Base-by-base conservation (phyloP, 2,329 filamentous ascomycete genomes). In the Erysiphe neolycopersici region DNA sequence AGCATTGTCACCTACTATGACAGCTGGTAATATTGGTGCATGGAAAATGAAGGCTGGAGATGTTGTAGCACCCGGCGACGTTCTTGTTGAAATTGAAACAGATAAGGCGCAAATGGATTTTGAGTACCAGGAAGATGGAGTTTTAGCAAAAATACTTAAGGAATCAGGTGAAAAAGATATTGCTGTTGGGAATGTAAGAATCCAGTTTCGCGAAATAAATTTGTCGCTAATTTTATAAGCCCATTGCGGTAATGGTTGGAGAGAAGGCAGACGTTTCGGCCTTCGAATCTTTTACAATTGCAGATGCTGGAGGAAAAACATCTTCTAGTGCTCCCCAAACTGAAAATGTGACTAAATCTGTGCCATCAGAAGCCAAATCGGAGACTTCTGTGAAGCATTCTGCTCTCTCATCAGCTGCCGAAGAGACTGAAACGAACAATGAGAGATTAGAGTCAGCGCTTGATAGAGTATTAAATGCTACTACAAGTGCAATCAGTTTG, bases 101-200 rank as follows among this genome's bases (percentile, higher is more conserved):
- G 89, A 98, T 65, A 98, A 98, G 72, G 89, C 89, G 51, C 89
- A 95, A 68, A 98, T 98, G 89, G 89, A 98, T 68, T 95, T 98
- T 61, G 89, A 98, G 64, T 95, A 92, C 65, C 89, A 98, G 64
- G 89, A 98, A 58, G 89, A 95, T 60, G 89, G 87, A 67, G 72
- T 92, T 47, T 70, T 98, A 53, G 87, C 89, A 56, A 93, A 93
- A 71, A 71, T 95, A 50, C 68, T 98, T 58, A 89, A 84, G 66
- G 80, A 93, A 39, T 77, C 79, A 47, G 91, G 91, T 51, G 79
- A 78, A 62, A 98, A 95, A 69, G 89, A 98, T 60, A 67, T 98
- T 49, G 62, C 87, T 29, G 84, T 98, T 55, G 89, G 89, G 61
- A 89, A 79, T 63, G 89, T 98, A 73, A 66, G 83, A 74, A 32